Percentiles rank a stretch among this genome's conserved stretches.
Conservation (phyloP, 352 stramenopile genomes). For the Phytophthora sojae region DNA sequence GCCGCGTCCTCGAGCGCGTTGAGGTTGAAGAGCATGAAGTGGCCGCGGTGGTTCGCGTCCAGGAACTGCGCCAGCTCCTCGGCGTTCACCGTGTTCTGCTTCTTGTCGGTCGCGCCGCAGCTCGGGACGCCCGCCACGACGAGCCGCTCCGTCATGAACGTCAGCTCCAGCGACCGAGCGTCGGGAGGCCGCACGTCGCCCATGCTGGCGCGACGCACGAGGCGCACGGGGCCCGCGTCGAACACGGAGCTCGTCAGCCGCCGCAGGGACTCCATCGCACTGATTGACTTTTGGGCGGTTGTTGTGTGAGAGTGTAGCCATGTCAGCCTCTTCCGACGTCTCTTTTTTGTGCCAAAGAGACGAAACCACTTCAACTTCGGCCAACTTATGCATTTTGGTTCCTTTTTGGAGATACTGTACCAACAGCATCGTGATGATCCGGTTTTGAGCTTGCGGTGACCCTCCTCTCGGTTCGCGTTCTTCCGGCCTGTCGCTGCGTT, state of each 20-base stretch:
- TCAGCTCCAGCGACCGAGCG: constrained; percentile 65
- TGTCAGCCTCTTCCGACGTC: background rate
- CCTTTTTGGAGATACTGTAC: too few species aligned
- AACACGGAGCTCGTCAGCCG: constrained; percentile 80
- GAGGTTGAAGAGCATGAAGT: constrained; percentile 87
- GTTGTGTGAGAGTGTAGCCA: constrained; percentile 8
- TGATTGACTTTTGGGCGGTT: background rate
- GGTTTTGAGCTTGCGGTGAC: constrained; percentile 30
- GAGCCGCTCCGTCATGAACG: constrained; percentile 75
- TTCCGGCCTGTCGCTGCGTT: constrained; percentile 44
- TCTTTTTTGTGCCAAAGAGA: background rate
- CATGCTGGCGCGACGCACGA: constrained; percentile 49
- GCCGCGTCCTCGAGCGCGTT: constrained; percentile 56
- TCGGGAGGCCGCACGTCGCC: constrained; percentile 33
- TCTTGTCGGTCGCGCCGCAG: constrained; percentile 68
- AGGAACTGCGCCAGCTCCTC: constrained; percentile 72
- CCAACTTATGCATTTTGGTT: too few species aligned
- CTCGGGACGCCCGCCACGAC: constrained; percentile 69
- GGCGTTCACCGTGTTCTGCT: constrained; percentile 75
- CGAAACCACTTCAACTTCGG: background rate
- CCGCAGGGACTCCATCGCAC: constrained; percentile 73
- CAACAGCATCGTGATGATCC: too few species aligned
- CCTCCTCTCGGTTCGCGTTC: constrained; percentile 49
- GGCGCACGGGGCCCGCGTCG: constrained; percentile 31
- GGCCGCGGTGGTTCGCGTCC: constrained; percentile 57